phyloP scores from a whole-genome alignment of 148 eudicot species.

The Fagopyrum homotropicum region DNA sequence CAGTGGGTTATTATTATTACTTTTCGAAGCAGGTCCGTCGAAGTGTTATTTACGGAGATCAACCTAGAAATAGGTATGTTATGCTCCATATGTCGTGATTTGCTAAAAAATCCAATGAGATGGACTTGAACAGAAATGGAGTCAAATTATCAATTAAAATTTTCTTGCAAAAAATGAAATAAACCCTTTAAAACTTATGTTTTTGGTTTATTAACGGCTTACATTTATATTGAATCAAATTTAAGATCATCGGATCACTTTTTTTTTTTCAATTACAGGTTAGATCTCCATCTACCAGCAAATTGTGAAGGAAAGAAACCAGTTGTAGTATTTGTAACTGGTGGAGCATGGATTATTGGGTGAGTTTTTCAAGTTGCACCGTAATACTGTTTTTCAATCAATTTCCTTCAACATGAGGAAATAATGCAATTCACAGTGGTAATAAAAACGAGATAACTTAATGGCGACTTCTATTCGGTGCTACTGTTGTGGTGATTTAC shows the following conservation, averaged over 20 bases:
- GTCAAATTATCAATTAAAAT: neutral
- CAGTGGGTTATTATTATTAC: constrained; percentile 77
- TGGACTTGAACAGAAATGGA: neutral
- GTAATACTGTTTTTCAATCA: neutral
- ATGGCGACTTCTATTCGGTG: neutral
- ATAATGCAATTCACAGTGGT: neutral
- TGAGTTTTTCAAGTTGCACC: constrained; percentile 27
- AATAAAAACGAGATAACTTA: neutral
- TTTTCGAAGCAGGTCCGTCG: constrained; percentile 72
- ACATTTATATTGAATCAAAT: neutral
- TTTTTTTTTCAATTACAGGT: constrained; percentile 32
- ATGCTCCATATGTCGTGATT: neutral
- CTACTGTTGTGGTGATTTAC: neutral
- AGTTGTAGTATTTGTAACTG: constrained; percentile 83
- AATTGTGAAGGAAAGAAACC: constrained; percentile 59
- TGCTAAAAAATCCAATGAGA: neutral
- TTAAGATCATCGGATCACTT: neutral
- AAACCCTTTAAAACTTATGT: neutral
- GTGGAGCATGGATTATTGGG: constrained; percentile 99
- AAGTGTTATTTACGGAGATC: constrained; percentile 81
- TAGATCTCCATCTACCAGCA: constrained; percentile 82
- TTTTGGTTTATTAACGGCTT: neutral
- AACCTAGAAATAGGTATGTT: constrained; percentile 82
- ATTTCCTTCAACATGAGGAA: neutral
- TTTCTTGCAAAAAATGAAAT: neutral